Percentiles rank a stretch among this genome's conserved stretches.
Evolutionary conservation across 2,329 filamentous ascomycete genomes (phyloP).

Genomic region (Aspergillus oerlinghausenensis): DNA sequence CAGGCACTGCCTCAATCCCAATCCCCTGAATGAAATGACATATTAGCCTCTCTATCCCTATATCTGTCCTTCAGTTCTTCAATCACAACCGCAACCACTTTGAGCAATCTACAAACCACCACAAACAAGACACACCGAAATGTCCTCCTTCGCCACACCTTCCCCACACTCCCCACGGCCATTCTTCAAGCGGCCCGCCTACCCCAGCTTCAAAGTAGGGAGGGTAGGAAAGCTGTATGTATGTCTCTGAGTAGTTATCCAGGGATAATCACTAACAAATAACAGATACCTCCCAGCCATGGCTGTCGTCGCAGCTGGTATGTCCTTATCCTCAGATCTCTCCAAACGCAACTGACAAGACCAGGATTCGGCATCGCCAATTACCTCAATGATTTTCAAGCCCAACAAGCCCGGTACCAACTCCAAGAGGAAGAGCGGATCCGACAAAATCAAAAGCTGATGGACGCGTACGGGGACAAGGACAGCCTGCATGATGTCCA

Average conservation of each 20-base stretch:
- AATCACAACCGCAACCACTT: neutral
- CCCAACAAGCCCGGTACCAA: neutral
- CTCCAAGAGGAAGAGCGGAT: slow-evolving; percentile 30
- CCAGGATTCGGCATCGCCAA: slow-evolving; percentile 17
- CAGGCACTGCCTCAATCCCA: neutral
- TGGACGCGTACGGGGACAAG: slow-evolving; percentile 46
- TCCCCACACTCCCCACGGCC: slow-evolving; percentile 4
- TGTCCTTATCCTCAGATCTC: neutral
- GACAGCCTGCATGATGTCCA: slow-evolving; percentile 42
- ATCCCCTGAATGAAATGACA: neutral
- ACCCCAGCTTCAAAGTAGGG: neutral
- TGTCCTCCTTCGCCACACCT: slow-evolving; percentile 7
- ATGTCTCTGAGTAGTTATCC: neutral
- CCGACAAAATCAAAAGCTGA: slow-evolving; percentile 36
- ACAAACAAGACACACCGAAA: neutral
- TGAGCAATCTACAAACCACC: neutral
- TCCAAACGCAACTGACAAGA: neutral
- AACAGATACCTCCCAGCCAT: slow-evolving; percentile 14
- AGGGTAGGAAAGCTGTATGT: slow-evolving; percentile 9
- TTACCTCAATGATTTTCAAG: slow-evolving; percentile 4
- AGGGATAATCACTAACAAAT: neutral
- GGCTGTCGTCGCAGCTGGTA: slow-evolving; percentile 14
- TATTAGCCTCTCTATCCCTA: neutral
- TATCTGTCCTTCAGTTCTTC: neutral
- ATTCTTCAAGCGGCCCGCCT: slow-evolving; percentile 9